phyloP scores from a whole-genome alignment of 768 basidiomycete genomes.

The Lepiota venenata region DNA sequence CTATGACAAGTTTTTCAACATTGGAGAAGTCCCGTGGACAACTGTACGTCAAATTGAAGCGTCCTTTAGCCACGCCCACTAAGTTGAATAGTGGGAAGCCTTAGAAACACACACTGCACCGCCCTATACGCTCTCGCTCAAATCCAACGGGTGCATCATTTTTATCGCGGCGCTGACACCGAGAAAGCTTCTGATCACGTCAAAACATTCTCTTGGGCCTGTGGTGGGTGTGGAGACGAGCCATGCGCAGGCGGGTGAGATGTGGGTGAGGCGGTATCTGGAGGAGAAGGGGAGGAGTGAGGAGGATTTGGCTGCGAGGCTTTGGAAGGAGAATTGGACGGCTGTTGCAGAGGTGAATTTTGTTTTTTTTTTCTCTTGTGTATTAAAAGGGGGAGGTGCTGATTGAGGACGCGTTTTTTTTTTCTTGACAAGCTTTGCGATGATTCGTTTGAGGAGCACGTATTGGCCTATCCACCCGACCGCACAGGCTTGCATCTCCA shows the following conservation, averaged over 20 bases:
- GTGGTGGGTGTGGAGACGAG: constrained; percentile 38
- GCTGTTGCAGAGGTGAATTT: constrained; percentile 82
- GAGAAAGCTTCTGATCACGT: constrained; percentile 75
- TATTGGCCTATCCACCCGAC: constrained; percentile 77
- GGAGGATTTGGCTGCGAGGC: constrained; percentile 63
- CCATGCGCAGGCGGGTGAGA: constrained; percentile 82
- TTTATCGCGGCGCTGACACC: constrained; percentile 86
- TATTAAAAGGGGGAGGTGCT: neutral
- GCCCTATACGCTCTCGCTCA: constrained; percentile 85
- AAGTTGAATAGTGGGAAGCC: constrained; percentile 83
- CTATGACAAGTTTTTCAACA: constrained; percentile 99
- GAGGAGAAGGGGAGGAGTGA: constrained; percentile 58
- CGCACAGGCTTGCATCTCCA: constrained; percentile 91
- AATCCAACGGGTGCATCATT: constrained; percentile 97
- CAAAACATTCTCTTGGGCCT: constrained; percentile 87
- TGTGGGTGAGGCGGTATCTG: constrained; percentile 77
- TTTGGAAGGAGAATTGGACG: constrained; percentile 86
- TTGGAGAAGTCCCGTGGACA: constrained; percentile 95
- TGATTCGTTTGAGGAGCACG: constrained; percentile 96
- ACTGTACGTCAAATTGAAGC: constrained; percentile 49
- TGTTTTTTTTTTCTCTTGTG: neutral
- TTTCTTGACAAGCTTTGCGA: constrained; percentile 97
- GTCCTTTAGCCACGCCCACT: too few relatives aligned
- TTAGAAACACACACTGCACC: constrained; percentile 66
- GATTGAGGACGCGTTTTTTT: neutral